Conservation (phyloP, 73 alveolate genomes). For the Paramecium sexaurelia region DNA sequence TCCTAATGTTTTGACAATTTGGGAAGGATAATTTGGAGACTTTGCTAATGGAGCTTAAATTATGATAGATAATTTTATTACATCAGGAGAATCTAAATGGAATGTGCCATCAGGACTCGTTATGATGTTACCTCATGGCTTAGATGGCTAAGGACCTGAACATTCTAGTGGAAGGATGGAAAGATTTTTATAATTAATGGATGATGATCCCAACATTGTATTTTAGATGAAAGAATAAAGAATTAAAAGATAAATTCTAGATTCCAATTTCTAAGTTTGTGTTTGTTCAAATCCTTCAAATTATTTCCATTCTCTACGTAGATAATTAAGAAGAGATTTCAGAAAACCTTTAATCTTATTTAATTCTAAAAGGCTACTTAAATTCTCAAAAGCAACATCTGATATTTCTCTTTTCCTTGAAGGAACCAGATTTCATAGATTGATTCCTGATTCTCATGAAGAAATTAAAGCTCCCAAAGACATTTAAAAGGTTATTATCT, state of each 20-base stretch:
- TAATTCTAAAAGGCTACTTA: slow-evolving; percentile 90
- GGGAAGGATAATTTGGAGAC: slow-evolving; percentile 95
- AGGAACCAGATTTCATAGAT: slow-evolving; percentile 64
- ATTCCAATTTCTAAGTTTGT: slow-evolving; percentile 76
- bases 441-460: slow-evolving; percentile 64
- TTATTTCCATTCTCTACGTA: slow-evolving; percentile 87
- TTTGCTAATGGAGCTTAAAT: slow-evolving; percentile 88
- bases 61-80: slow-evolving; percentile 79
- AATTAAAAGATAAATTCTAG: slow-evolving; percentile 53
- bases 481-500: slow-evolving; percentile 79
- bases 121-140: slow-evolving; percentile 88
- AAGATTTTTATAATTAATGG: slow-evolving; percentile 80
- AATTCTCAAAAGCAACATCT: slow-evolving; percentile 72
- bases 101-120: slow-evolving; percentile 79
- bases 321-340: slow-evolving; percentile 87
- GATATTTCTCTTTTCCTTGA: slow-evolving; percentile 66
- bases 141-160: slow-evolving; percentile 93
- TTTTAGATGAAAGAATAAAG: slow-evolving; percentile 64
- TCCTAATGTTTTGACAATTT: slow-evolving; percentile 84
- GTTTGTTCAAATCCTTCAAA: slow-evolving; percentile 84
- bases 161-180: slow-evolving; percentile 92
- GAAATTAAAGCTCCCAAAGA: slow-evolving; percentile 64
- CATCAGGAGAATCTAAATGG: slow-evolving; percentile 92
- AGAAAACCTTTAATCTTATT: slow-evolving; percentile 89
- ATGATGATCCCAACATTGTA: slow-evolving; percentile 77